Base-by-base conservation (phyloP, 1,139 yeast species). In the Nakaseomyces sp. region DNA sequence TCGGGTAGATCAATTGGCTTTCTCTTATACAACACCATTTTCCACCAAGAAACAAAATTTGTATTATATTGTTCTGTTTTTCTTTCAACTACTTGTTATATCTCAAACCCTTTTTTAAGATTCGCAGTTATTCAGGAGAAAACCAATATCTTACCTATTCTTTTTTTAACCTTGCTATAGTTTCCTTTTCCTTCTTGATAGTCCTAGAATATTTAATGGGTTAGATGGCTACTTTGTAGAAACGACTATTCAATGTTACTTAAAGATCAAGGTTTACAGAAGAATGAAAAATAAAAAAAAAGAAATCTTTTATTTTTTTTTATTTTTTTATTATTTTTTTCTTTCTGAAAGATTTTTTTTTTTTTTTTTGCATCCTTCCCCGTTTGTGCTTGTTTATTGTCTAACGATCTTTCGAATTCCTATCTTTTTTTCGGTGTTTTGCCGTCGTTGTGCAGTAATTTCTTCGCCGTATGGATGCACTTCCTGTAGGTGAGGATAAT, bases 21-120 rank as follows among this genome's bases (percentile, higher is more conserved):
- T 49, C 91, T 69, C 59, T 82, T 82, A 65, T 78, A 82, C 36
- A 81, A 68, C 42, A 83, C 93, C 93, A 63, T 63, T 6, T 16
- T 30, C 37, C 17, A n/a, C n/a, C n/a, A n/a, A n/a, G n/a, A n/a
- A n/a, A n/a, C n/a, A n/a, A n/a, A n/a, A n/a, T n/a, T n/a, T n/a
- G n/a, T n/a, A n/a, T n/a, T n/a, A n/a, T 37, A n/a, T 29, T 32
- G 3, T 3, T 30, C 33, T 13, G 3, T 30, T 30, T 6, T 22
- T 26, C 10, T 40, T 12, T 6, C 28, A 13, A 13, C 16, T 38
- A 4, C 22, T 38, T 12, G 10, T 12, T 17, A 6, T 20, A 16
- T 18, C 22, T 30, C 8, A 29, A 24, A 19, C 18, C 19, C 28
- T 20, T n/a, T n/a, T n/a, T n/a, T n/a, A n/a, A n/a, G n/a, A n/a